These are phyloP conservation scores for Fusarium verticillioides DNA, from an alignment of 2,329 filamentous ascomycete genomes.

Conservation along the genomic window DNA sequence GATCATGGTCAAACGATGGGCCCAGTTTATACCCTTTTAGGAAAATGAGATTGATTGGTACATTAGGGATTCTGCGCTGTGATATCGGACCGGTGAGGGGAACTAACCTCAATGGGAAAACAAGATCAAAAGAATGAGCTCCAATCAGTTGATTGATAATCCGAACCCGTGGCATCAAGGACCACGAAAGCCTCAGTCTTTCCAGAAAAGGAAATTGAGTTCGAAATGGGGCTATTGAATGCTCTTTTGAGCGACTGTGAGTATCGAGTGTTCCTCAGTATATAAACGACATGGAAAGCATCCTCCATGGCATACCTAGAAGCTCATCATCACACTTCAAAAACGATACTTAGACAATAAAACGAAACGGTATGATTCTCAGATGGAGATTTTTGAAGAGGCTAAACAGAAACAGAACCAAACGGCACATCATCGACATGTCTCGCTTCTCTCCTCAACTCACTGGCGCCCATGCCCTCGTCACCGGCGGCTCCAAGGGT, in stretches of 20 bases:
- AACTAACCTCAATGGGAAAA: background rate
- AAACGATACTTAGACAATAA: background rate
- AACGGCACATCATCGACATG: background rate
- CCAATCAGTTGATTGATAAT: background rate
- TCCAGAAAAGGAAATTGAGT: slow-evolving; percentile 1
- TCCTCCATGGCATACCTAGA: too few relatives aligned
- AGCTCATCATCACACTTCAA: background rate
- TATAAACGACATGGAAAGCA: background rate
- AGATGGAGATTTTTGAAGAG: background rate
- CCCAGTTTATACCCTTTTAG: slow-evolving; percentile 3
- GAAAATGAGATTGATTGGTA: slow-evolving; percentile 26
- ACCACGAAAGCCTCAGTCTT: background rate
- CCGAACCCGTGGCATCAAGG: background rate
- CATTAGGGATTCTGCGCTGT: background rate
- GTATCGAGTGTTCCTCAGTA: background rate
- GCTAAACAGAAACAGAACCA: background rate
- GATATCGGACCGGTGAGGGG: background rate
- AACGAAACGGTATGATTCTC: background rate
- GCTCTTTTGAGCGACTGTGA: too few relatives aligned
- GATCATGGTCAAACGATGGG: background rate
- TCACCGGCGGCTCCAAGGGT: slow-evolving; percentile 37
- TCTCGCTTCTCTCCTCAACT: slow-evolving; percentile 20
- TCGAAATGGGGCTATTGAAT: accelerated
- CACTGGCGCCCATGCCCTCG: background rate
- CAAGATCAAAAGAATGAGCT: background rate